Conservation (phyloP, 257 asterid genomes). For the Solanum gandarillasii region DNA sequence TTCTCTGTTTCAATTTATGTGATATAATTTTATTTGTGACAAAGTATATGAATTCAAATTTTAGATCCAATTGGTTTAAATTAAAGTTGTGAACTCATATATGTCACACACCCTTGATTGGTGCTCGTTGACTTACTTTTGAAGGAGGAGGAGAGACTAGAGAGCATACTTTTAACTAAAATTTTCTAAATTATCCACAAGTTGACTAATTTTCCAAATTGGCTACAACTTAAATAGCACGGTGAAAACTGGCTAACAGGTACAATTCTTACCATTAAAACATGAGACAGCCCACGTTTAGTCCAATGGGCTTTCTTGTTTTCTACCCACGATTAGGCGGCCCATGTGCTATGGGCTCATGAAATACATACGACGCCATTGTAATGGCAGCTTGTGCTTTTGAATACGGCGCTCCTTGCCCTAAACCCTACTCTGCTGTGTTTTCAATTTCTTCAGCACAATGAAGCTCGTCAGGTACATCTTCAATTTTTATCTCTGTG, state of each 20-base stretch:
- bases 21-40: no score
- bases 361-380: neutral
- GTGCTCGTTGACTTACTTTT: neutral
- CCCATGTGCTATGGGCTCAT: neutral
- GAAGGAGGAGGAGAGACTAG: no score
- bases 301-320: neutral
- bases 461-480: conserved; percentile 8
- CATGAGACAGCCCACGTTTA: neutral
- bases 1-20: no score
- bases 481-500: neutral
- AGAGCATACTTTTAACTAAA: neutral
- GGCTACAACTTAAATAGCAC: neutral
- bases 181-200: neutral
- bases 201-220: no score
- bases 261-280: neutral
- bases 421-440: neutral
- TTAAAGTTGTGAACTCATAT: no score
- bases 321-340: neutral
- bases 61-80: no score
- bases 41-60: no score
- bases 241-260: neutral
- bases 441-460: neutral
- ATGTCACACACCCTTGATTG: no score
- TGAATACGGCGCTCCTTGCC: neutral
- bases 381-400: neutral